These are phyloP conservation scores for Trichoderma virens DNA, from an alignment of 495 filamentous ascomycete species.

Conservation along the genomic window DNA sequence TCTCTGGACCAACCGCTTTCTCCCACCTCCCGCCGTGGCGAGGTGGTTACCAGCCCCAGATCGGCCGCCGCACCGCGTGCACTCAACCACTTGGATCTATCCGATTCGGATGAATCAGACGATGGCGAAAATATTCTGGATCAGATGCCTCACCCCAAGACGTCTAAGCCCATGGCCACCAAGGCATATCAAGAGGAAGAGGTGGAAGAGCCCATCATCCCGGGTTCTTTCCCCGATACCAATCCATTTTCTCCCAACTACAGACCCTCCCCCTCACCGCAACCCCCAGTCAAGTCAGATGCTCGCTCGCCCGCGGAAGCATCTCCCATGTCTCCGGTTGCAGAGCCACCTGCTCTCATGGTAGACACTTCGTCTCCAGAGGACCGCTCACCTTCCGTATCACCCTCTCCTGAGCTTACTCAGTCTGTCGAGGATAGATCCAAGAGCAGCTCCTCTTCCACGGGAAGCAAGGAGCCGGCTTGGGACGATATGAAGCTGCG, in stretches of 20 bases:
- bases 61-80: constrained; percentile 35
- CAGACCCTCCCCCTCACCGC: neutral
- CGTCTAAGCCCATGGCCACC: neutral
- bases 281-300: neutral
- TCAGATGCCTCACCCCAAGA: constrained; percentile 20
- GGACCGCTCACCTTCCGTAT: constrained; percentile 53
- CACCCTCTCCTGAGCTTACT: constrained; percentile 59
- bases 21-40: constrained; percentile 16
- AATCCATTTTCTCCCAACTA: constrained; percentile 15
- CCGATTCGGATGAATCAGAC: constrained; percentile 41
- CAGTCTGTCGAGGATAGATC: constrained; percentile 36
- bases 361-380: constrained; percentile 59
- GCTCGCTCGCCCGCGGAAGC: constrained; percentile 59
- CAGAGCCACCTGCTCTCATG: constrained; percentile 51
- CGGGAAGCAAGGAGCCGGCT: constrained; percentile 35
- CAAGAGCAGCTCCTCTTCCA: constrained; percentile 20
- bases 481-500: constrained; percentile 84
- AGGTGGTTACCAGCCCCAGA: neutral
- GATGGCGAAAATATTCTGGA: constrained; percentile 29
- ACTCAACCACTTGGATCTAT: constrained; percentile 38
- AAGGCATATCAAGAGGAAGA: neutral
- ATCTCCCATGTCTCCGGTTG: constrained; percentile 55
- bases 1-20: constrained; percentile 17
- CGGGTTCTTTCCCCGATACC: constrained; percentile 33
- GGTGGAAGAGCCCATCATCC: constrained; percentile 16